Evolutionary conservation across 2,329 filamentous ascomycete species (phyloP), one percentile per base, ranked within the genome.

Genomic region (Alternaria brassicicola): DNA sequence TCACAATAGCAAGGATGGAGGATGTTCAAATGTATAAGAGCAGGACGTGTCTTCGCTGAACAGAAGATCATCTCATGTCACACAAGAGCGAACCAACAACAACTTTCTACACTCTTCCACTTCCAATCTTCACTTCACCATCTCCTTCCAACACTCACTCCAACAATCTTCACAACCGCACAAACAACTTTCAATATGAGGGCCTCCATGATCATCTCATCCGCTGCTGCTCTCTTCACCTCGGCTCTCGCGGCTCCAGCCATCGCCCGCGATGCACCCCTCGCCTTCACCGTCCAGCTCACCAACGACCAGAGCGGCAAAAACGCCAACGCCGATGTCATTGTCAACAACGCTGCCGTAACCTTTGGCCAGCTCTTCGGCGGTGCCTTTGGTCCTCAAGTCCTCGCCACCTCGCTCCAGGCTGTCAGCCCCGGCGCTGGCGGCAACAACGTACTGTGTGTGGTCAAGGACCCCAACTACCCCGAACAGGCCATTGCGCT

Each of bases 101-200:
- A 53, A 35, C 43, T 30, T 48, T 47, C 15, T 43, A 48, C 30
- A 15, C 31, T 48, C 49, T 53, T 33, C 49, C 28, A 38, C 13
- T 15, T 33, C 23, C 42, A 21, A 47, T 28, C 48, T 28, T 23
- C 19, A 21, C 17, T 21, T 6, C 23, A 28, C 12, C 31, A 31
- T 17, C 41, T 35, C 13, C 28, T 43, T 13, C 25, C 26, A 23
- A 31, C 43, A 47, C 28, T 15, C 26, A 47, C 28, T 33, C 28
- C 17, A 33, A 35, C 41, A 50, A 51, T 13, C 38, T 26, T 38
- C 30, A 50, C 43, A 42, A 28, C n/a, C 23, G 30, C 26, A 17
- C 42, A 52, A 55, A 33, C 35, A 56, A 41, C 21, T 28, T 10
- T 45, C 48, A 58, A 39, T 23, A 58, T 58, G 55, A 54, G 50